Evolutionary conservation across 306 rosid genomes (phyloP), one percentile per base, ranked within the genome.

Genomic region (Acacia confusa): DNA sequence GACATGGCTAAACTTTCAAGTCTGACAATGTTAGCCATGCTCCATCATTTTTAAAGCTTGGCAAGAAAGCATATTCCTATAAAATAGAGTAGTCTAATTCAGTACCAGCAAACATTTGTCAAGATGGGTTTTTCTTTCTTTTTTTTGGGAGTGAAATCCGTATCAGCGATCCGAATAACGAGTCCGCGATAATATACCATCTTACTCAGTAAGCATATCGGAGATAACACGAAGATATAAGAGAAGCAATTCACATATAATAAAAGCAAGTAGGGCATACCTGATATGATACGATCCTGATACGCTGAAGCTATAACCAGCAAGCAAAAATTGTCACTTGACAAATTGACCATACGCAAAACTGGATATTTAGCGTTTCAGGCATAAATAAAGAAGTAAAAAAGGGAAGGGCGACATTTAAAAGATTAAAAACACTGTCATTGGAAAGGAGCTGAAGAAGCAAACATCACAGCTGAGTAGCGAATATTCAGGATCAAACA

Each of bases 171-270:
- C 72, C 43, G 61, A 77, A 78, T 3, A 63, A 78, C 53, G 22
- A 63, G 60, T 72, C 87, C 64, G 82, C 87, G 57, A 78, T 28
- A 24, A 82, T 45, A 76, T 53, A 72, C 30, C 45, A 78, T 76
- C 34, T 32, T 22, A 45, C 53, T 53, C 53, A 73, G 70, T 44
- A 50, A 70, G 66, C 43, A 66, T 13, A 67, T 74, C 76, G 34
- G 44, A 52, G 10, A 58, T 53, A 53, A 40, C 7, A 55, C 30
- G 19, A 57, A 43, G 22, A 13, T 12, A 74, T 32, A 1, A 74
- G 77, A 83, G 52, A 53, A 74, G 50, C 30, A 25, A 30, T 69
- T 74, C 22, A 45, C 48, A 79, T 47, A n/a, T n/a, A 79, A 45
- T n/a, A 76, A 43, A 44, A 44, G 34, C 25, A 76, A 75, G 41